Evolutionary conservation across 2,329 filamentous ascomycete species (phyloP).

Genomic region (Colletotrichum tofieldiae): DNA sequence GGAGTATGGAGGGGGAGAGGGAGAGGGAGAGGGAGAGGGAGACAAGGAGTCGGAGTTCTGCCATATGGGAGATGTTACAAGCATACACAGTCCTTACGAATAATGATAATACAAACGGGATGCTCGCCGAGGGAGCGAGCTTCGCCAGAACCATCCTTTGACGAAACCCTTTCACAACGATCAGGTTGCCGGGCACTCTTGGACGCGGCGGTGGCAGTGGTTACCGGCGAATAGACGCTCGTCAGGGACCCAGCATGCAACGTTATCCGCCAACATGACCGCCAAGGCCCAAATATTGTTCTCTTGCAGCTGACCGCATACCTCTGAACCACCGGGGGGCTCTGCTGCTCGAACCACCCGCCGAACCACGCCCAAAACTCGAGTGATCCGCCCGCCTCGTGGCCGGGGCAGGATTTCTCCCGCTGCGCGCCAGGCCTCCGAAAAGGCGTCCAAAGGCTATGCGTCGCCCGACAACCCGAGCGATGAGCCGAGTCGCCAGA

Average conservation of each 20-base stretch:
- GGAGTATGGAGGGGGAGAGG: background rate
- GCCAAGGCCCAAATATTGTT: conserved; percentile 7
- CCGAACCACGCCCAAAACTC: background rate
- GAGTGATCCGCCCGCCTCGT: background rate
- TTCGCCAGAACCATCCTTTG: conserved; percentile 21
- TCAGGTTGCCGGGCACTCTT: background rate
- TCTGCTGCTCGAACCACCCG: background rate
- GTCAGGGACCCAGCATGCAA: background rate
- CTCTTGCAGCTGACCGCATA: conserved; percentile 23
- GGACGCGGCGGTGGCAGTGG: background rate
- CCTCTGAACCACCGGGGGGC: background rate
- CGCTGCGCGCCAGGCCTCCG: background rate
- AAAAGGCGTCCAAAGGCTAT: background rate
- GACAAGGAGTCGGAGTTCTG: conserved; percentile 24
- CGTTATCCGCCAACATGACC: background rate
- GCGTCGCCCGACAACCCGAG: background rate
- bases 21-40: background rate
- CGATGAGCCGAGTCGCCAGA: background rate
- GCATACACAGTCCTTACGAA: conserved; percentile 32
- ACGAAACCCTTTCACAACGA: background rate
- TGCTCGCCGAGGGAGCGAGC: background rate
- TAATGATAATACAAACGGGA: conserved; percentile 18
- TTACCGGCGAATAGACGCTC: background rate
- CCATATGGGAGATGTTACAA: conserved; percentile 13
- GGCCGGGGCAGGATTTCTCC: background rate